These are phyloP conservation scores for Taxawa tesnikishii DNA, from an alignment of 2,329 filamentous ascomycete genomes.

Conservation along the genomic window DNA sequence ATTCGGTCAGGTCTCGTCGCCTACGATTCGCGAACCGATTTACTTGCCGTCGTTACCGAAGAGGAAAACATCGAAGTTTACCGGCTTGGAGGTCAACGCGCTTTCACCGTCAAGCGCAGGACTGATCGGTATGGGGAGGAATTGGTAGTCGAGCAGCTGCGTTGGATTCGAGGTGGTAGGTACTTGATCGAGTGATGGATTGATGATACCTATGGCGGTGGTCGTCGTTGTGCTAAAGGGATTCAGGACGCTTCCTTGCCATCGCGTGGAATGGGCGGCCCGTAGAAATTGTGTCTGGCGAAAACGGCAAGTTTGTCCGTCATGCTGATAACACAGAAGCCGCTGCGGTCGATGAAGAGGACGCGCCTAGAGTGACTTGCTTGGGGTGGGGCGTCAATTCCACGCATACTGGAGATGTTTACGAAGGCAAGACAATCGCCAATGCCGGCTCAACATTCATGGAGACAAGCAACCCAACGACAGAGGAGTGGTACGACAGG, in stretches of 20 bases:
- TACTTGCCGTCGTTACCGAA: slow-evolving; percentile 61
- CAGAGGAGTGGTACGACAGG: slow-evolving; percentile 14
- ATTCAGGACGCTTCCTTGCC: slow-evolving; percentile 58
- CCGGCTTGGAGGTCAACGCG: slow-evolving; percentile 62
- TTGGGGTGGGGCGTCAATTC: slow-evolving; percentile 4
- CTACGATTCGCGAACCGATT: slow-evolving; percentile 75
- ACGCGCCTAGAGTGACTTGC: slow-evolving; percentile 4
- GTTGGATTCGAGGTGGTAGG: slow-evolving; percentile 34
- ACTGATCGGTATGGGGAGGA: no score
- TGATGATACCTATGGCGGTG: neutral
- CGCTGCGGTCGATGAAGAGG: neutral
- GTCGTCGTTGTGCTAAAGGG: no score
- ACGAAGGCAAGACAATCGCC: no score
- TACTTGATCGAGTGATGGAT: neutral
- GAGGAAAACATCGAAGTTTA: slow-evolving; percentile 62
- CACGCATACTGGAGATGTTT: neutral
- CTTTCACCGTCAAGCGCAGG: slow-evolving; percentile 41
- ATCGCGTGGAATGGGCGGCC: slow-evolving; percentile 74
- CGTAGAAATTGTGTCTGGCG: slow-evolving; percentile 63
- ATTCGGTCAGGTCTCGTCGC: slow-evolving; percentile 49
- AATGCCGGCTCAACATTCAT: no score
- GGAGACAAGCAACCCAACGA: slow-evolving; percentile 5
- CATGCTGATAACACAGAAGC: slow-evolving; percentile 32
- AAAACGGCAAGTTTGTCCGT: slow-evolving; percentile 71
- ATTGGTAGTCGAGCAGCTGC: slow-evolving; percentile 22